Percentiles rank a stretch among this genome's conserved stretches.
Evolutionary conservation across 257 asterid species (phyloP).

Genomic region (Lycium ferocissimum): DNA sequence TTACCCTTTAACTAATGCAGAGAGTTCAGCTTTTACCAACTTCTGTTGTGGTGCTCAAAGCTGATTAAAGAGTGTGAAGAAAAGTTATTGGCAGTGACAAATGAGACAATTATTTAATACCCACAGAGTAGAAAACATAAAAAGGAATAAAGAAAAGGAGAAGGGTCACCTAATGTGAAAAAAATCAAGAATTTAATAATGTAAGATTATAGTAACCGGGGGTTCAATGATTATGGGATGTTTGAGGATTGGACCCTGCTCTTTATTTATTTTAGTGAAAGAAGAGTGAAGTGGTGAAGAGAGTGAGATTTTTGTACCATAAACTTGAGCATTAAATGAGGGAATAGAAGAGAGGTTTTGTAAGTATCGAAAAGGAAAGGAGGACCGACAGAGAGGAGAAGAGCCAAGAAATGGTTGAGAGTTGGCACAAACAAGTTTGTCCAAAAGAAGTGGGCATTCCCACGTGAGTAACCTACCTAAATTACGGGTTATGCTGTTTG

Average conservation of each 20-base stretch:
- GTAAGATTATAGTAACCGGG: background rate
- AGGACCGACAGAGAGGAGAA: background rate
- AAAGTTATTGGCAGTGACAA: background rate
- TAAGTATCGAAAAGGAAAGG: background rate
- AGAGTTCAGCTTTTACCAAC: conserved; percentile 13
- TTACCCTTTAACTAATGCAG: conserved; percentile 21
- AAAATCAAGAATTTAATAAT: conserved; percentile 15
- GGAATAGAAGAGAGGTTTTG: background rate
- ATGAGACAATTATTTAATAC: background rate
- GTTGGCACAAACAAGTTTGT: conserved; percentile 23
- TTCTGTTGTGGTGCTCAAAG: conserved; percentile 19
- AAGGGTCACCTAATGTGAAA: background rate
- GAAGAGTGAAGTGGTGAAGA: background rate
- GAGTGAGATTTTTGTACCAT: background rate
- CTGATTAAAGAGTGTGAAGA: background rate
- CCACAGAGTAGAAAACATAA: background rate
- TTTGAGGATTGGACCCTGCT: background rate
- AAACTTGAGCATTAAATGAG: background rate
- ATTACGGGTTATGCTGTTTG: background rate
- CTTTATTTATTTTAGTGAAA: background rate
- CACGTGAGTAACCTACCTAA: background rate
- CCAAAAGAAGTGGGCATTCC: conserved; percentile 1
- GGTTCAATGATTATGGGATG: conserved; percentile 1
- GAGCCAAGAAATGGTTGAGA: conserved; percentile 13
- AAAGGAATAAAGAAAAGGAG: background rate